Percentiles rank a stretch among this genome's conserved stretches.
These are phyloP conservation scores for Yamadazyma conglobata DNA, from an alignment of 1,139 yeast genomes.

Conservation along the genomic window DNA sequence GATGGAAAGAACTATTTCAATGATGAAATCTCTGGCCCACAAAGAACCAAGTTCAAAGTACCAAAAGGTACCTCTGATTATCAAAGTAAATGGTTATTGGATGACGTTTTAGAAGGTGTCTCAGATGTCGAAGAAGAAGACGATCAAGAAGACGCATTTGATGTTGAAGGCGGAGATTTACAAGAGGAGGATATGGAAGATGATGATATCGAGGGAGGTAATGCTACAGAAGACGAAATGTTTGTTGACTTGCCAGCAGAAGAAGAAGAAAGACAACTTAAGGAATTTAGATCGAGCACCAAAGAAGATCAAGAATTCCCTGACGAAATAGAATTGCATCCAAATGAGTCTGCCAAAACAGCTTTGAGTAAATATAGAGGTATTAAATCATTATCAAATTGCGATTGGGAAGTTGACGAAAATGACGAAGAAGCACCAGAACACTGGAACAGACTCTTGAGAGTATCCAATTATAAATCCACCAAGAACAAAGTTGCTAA, in stretches of 20 bases:
- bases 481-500: slow-evolving; percentile 70
- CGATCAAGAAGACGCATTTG: slow-evolving; percentile 21
- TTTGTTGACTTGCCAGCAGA: slow-evolving; percentile 75
- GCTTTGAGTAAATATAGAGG: slow-evolving; percentile 80
- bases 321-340: slow-evolving; percentile 86
- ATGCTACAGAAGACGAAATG: slow-evolving; percentile 48
- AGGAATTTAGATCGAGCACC: slow-evolving; percentile 64
- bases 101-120: slow-evolving; percentile 44
- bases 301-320: slow-evolving; percentile 91
- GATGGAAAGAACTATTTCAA: slow-evolving; percentile 67
- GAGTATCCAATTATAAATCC: slow-evolving; percentile 75
- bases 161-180: slow-evolving; percentile 19
- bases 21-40: slow-evolving; percentile 27
- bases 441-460: slow-evolving; percentile 71
- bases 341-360: slow-evolving; percentile 71
- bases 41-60: slow-evolving; percentile 39
- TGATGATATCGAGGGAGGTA: slow-evolving; percentile 22
- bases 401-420: slow-evolving; percentile 89
- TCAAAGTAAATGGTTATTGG: slow-evolving; percentile 90
- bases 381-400: slow-evolving; percentile 71
- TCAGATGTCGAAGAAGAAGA: slow-evolving; percentile 54
- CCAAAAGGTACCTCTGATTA: slow-evolving; percentile 93
- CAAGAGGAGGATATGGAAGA: slow-evolving; percentile 22
- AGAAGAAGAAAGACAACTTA: slow-evolving; percentile 78
- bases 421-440: slow-evolving; percentile 70